These are phyloP conservation scores for Pleurotus giganteus DNA, from an alignment of 768 basidiomycete species.

Conservation along the genomic window DNA sequence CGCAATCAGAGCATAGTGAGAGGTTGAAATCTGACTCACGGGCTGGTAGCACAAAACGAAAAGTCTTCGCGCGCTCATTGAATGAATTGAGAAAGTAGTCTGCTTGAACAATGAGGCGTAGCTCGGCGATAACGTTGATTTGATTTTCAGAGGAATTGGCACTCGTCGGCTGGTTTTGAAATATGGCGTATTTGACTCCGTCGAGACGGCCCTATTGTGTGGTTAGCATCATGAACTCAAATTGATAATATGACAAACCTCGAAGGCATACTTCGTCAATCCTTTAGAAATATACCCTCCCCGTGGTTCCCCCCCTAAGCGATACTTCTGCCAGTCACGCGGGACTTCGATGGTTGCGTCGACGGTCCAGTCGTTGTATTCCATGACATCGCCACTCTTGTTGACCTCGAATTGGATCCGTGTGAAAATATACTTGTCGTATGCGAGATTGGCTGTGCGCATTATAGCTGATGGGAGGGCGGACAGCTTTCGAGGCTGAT, in stretches of 20 bases:
- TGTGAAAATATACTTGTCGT: conserved; percentile 3
- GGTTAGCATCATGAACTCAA: neutral
- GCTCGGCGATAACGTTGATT: neutral
- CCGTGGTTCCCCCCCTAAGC: neutral
- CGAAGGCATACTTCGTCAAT: conserved; percentile 14
- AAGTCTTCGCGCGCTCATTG: neutral
- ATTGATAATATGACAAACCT: conserved; percentile 2
- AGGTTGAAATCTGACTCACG: neutral
- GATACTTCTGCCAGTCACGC: conserved; percentile 10
- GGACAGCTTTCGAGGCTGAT: neutral
- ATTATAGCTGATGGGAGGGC: neutral
- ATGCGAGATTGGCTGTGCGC: neutral
- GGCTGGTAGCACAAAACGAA: neutral
- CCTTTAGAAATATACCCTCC: conserved; percentile 15
- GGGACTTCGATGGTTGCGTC: conserved; percentile 13
- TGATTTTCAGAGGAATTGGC: neutral
- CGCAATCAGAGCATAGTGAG: too few species aligned
- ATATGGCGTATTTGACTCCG: neutral
- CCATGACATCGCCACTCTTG: neutral
- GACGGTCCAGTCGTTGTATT: neutral
- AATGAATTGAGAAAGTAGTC: conserved; percentile 9
- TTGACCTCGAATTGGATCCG: neutral
- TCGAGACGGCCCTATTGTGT: neutral
- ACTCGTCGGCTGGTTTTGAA: neutral
- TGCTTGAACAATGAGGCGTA: neutral